phyloP scores from a whole-genome alignment of 257 asterid species.

The Penstemon eatonii region DNA sequence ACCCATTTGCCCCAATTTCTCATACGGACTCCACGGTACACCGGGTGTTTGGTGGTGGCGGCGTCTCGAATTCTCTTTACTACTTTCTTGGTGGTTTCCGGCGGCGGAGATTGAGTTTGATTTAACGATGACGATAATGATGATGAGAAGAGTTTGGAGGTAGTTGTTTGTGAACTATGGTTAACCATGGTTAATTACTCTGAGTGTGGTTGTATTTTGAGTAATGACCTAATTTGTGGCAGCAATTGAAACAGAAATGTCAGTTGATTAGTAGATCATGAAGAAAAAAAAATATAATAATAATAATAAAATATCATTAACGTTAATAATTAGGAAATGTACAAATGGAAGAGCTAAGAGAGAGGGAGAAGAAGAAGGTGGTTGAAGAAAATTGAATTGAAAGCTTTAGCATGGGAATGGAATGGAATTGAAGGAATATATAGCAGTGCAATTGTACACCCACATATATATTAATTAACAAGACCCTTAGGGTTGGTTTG shows the following conservation, averaged over 20 bases:
- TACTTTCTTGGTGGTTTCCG: conserved; percentile 31
- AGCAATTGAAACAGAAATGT: not conserved
- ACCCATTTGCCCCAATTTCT: conserved; percentile 96
- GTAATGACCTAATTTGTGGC: too few relatives aligned
- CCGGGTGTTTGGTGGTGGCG: conserved; percentile 49
- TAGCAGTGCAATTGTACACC: conserved; percentile 19
- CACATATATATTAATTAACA: conserved; percentile 4
- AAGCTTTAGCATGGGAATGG: conserved; percentile 37
- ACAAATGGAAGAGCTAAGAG: conserved; percentile 1
- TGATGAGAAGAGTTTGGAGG: not conserved
- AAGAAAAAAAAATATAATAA: too few relatives aligned
- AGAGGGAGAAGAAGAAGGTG: not conserved
- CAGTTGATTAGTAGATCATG: not conserved
- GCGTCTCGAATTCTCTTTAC: conserved; percentile 47
- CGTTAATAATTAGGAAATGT: conserved; percentile 26
- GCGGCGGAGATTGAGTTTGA: not conserved
- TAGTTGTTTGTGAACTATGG: not conserved
- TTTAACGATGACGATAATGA: not conserved
- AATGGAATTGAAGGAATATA: conserved; percentile 26
- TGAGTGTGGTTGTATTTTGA: not conserved
- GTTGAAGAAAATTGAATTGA: conserved; percentile 19
- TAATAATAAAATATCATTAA: not conserved
- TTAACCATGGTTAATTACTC: not conserved
- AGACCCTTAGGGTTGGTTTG: not conserved
- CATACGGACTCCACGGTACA: conserved; percentile 82